These are phyloP conservation scores for Friedmanniomyces simplex DNA, from an alignment of 495 filamentous ascomycete species.

Conservation along the genomic window DNA sequence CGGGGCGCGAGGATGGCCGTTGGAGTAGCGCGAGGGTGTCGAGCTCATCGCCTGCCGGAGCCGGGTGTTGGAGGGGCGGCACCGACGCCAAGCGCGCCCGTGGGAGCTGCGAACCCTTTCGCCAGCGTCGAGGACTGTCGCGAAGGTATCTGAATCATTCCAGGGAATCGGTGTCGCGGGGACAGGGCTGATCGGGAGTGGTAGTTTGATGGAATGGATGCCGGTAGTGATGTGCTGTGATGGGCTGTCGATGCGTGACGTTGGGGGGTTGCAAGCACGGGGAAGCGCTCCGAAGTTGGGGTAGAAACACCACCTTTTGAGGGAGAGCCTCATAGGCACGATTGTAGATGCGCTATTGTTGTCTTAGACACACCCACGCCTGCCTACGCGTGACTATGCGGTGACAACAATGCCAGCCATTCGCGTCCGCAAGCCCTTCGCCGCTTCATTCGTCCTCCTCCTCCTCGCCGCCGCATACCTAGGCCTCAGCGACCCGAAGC, in stretches of 20 bases:
- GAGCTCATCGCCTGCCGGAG: constrained; percentile 16
- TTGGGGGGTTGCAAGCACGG: background rate
- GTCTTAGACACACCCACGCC: background rate
- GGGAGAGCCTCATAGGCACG: background rate
- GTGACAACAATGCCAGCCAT: constrained; percentile 14
- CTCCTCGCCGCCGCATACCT: constrained; percentile 66
- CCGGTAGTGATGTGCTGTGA: background rate
- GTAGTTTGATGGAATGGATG: constrained; percentile 24
- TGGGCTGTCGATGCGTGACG: background rate
- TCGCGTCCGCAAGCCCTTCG: constrained; percentile 26
- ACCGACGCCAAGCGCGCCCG: constrained; percentile 2
- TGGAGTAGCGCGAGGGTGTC: constrained; percentile 23
- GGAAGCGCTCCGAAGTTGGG: background rate
- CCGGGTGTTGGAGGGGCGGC: constrained; percentile 2
- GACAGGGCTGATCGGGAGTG: constrained; percentile 4
- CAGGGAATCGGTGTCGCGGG: constrained; percentile 15
- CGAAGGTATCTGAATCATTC: constrained; percentile 9
- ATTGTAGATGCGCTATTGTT: background rate
- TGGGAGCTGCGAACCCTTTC: constrained; percentile 37
- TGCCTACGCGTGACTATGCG: background rate
- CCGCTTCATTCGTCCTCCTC: constrained; percentile 61
- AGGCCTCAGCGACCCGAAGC: constrained; percentile 49
- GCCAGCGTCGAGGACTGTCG: constrained; percentile 7
- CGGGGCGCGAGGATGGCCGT: constrained; percentile 22
- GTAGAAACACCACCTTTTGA: background rate